Evolutionary conservation across 148 eudicot genomes (phyloP), one percentile per base, ranked within the genome.

Genomic region (Vaccinium macrocarpon): DNA sequence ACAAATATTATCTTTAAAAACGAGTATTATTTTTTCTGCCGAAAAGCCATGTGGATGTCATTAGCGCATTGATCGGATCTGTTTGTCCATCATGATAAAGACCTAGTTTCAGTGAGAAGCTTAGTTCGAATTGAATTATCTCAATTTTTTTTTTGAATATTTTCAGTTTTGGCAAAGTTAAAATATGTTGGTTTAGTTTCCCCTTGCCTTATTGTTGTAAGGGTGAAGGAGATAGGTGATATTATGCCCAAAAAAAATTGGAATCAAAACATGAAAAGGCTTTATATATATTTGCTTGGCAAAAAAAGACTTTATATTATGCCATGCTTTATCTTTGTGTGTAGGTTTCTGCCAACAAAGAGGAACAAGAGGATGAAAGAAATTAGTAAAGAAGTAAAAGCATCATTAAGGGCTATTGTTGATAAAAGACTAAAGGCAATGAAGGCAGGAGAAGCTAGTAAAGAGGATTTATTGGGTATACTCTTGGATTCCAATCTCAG

Each of bases 261-360:
- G 38, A 35, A 35, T 35, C 38, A 35, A 35, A 35, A 35, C 38
- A 35, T 35, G 46, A 42, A 42, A 42, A 42, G 46, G 46, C 46
- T 42, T 42, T 5, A 42, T 42, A 42, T 5, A 42, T 42, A 42
- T 42, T 42, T 42, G 6, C 46, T 42, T 5, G 46, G 46, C 46
- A 42, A 42, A 42, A 42, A 42, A 42, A 5, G 46, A 6, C 46
- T 42, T 42, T 42, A 42, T 42, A 42, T 14, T 12, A 50, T 12
- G 29, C 70, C 70, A n/a, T 68, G 13, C 35, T 68, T 68, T 25
- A 12, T 16, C 73, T 68, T 11, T 27, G 38, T 25, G 38, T 29
- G 21, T n/a, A 83, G 85, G 70, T 84, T 84, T 64, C 23, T 84
- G 78, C 86, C 86, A 52, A 84, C 86, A 19, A 79, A 84, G 82